A percentile compares a stretch with the other conserved stretches of the same genome.
Conservation (phyloP, 169 alveolate genomes). For the Nephromyces sp. region DNA sequence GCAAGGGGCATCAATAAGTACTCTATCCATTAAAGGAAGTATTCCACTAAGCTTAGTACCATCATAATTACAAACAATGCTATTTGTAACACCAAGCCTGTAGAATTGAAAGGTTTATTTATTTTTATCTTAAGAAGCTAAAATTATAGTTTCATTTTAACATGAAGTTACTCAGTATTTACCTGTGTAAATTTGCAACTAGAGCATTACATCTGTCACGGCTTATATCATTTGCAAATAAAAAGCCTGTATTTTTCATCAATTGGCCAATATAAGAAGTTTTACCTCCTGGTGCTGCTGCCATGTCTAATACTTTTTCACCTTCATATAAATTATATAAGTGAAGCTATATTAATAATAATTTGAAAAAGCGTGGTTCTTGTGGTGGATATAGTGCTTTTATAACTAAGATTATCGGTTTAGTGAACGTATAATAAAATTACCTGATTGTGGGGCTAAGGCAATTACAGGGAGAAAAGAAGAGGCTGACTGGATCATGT, state of each 20-base stretch:
- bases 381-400: neutral
- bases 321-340: neutral
- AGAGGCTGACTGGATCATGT: constrained; percentile 81
- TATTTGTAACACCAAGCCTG: constrained; percentile 18
- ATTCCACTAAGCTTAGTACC: constrained; percentile 69
- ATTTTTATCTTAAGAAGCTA: neutral
- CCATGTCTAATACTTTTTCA: constrained; percentile 84
- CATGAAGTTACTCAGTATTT: neutral
- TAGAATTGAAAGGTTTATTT: constrained; percentile 6
- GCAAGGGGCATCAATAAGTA: constrained; percentile 86
- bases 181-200: constrained; percentile 21
- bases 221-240: constrained; percentile 80
- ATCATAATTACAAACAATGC: constrained; percentile 44
- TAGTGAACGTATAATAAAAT: neutral
- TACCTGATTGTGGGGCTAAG: constrained; percentile 76
- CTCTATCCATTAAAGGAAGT: constrained; percentile 72
- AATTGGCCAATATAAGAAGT: constrained; percentile 81
- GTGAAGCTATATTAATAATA: neutral
- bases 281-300: constrained; percentile 82
- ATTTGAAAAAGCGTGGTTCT: too few species aligned
- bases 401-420: neutral
- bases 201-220: constrained; percentile 46
- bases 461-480: constrained; percentile 83
- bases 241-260: constrained; percentile 79
- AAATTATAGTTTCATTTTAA: neutral